These are phyloP conservation scores for Sungouiozyma intestinalis DNA, from an alignment of 805 yeast species.

Conservation along the genomic window DNA sequence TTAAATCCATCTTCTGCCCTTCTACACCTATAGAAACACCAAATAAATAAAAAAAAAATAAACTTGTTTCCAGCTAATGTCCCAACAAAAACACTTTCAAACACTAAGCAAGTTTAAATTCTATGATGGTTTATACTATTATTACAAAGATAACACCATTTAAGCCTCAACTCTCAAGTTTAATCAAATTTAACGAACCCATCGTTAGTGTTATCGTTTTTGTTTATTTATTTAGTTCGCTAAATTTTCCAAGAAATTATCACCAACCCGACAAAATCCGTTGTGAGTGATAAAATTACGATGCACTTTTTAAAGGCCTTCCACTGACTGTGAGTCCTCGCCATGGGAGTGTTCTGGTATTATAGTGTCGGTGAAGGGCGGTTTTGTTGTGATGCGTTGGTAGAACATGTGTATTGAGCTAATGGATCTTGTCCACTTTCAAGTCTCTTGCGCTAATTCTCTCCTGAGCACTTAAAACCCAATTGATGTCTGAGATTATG, in stretches of 20 bases:
- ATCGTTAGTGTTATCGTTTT: neutral
- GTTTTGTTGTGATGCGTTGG: neutral
- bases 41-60: too few relatives aligned
- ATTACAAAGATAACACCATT: neutral
- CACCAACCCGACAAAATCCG: too few relatives aligned
- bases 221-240: neutral
- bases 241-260: neutral
- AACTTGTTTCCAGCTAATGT: neutral
- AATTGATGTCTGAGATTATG: conserved; percentile 35
- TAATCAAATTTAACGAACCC: neutral
- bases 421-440: conserved; percentile 33
- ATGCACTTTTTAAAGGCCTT: neutral
- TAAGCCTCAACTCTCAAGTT: neutral
- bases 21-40: neutral
- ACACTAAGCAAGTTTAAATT: too few relatives aligned
- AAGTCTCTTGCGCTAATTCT: conserved; percentile 50
- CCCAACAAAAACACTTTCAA: neutral
- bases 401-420: neutral
- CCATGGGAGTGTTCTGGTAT: too few relatives aligned
- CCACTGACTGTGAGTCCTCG: too few relatives aligned
- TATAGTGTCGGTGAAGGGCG: neutral
- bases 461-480: conserved; percentile 76
- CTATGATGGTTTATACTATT: neutral
- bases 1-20: neutral
- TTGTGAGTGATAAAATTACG: too few relatives aligned